Evolutionary conservation across 192 early-diverging fungal species (phyloP).

Genomic region (Haplosporangium gracile): DNA sequence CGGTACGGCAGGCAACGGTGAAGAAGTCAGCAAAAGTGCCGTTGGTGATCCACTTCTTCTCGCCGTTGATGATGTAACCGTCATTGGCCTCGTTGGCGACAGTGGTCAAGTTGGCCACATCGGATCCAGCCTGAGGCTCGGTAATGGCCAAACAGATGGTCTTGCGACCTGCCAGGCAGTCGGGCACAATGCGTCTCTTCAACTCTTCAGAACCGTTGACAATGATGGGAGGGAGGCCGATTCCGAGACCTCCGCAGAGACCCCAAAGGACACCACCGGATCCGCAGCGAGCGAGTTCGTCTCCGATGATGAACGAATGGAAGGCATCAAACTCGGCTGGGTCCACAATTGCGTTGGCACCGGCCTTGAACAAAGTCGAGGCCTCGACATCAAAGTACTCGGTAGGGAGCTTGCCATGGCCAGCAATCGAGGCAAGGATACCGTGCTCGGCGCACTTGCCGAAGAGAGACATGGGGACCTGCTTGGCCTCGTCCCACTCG

Average conservation of each 20-base stretch:
- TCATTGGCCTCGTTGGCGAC: slow-evolving; percentile 76
- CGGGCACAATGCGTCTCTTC: slow-evolving; percentile 73
- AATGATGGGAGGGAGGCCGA: slow-evolving; percentile 81
- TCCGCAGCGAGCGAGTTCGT: slow-evolving; percentile 85
- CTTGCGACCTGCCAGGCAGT: slow-evolving; percentile 77
- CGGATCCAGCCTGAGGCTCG: slow-evolving; percentile 77
- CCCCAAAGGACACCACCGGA: slow-evolving; percentile 88
- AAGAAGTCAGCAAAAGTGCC: slow-evolving; percentile 88
- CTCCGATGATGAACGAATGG: slow-evolving; percentile 79
- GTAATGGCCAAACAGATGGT: slow-evolving; percentile 87
- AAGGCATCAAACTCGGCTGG: slow-evolving; percentile 74
- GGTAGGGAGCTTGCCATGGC: slow-evolving; percentile 30
- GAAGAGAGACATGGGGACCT: slow-evolving; percentile 78
- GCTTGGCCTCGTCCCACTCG: slow-evolving; percentile 89
- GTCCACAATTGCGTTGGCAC: slow-evolving; percentile 50
- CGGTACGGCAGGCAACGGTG: slow-evolving; percentile 84
- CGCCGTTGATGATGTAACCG: slow-evolving; percentile 88
- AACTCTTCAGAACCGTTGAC: slow-evolving; percentile 77
- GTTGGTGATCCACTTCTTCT: slow-evolving; percentile 90
- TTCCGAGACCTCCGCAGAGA: slow-evolving; percentile 78
- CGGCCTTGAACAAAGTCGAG: slow-evolving; percentile 33
- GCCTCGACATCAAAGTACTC: slow-evolving; percentile 51
- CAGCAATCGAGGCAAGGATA: slow-evolving; percentile 69
- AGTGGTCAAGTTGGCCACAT: slow-evolving; percentile 82
- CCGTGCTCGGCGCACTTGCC: slow-evolving; percentile 80